Evolutionary conservation across 805 yeast species (phyloP), one percentile per base, ranked within the genome.

Genomic region (Yamadazyma sp.): DNA sequence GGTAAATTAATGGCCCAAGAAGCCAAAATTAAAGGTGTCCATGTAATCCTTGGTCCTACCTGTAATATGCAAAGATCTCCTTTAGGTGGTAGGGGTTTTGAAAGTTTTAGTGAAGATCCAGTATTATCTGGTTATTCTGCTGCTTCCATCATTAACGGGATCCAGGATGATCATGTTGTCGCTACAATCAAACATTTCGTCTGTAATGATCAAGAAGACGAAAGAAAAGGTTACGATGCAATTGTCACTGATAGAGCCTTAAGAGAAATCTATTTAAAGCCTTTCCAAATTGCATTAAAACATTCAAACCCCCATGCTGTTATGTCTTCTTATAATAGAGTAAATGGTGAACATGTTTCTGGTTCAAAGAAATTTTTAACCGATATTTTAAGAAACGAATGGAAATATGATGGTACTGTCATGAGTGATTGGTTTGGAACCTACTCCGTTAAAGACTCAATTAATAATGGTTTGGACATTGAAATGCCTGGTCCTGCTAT

Each of bases 381-480:
- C 10, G 56, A 49, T 23, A 47, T 53, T 14, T 44, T 58, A 24
- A 40, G 55, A 24, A 33, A 48, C 5, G 63, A 58, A 44, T 58
- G 60, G 62, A 45, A 40, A 17, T 58, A 55, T 53, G 50, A 49
- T 33, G 63, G 63, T 11, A 35, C 50, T 23, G 42, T 53, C 9
- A 57, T 58, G 59, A 52, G 58, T 11, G 62, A 58, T 41, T 58
- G 63, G 63, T 50, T 30, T 31, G 63, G 63, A 7, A 38, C 48
- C 5, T 58, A 56, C 41, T 48, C 62, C 5, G 16, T 49, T 21
- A 54, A 51, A 25, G 44, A 41, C 2, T 44, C 60, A 7, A 46
- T 58, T 36, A 45, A 44, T 31, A 45, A 44, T 36, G 63, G 63
- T 4, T 46, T 58, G 37, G 61, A 57, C 36, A 42, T 58, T 42